Evolutionary conservation across 495 filamentous ascomycete genomes (phyloP), one percentile per base, ranked within the genome.

Genomic region (Aspergillus biplanus): DNA sequence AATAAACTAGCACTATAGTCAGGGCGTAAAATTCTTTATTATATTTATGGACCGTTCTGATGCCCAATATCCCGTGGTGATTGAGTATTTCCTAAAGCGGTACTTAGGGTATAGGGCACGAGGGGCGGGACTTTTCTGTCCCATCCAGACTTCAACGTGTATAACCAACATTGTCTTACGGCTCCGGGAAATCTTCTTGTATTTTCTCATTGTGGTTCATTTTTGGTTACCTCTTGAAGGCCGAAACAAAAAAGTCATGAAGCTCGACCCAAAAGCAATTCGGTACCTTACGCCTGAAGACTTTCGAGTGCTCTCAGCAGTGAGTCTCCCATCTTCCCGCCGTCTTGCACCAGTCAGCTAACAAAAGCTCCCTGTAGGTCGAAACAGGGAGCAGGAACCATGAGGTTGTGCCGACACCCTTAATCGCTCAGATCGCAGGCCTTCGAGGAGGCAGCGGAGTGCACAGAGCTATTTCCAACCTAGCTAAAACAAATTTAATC

Each of bases 361-460:
- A 83, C 72, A 69, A 69, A 56, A 64, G 44, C 37, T 3, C 57
- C 16, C 33, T 47, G 15, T 69, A 97, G 93, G 90, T 93, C 67
- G 95, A 99, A 76, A 87, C 87, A 71, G 96, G 93, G 70, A 93
- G 89, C 77, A 92, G 89, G 70, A 98, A 98, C 82, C 95, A 99
- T 77, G 95, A 98, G 79, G 82, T 98, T 42, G 93, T 99, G 16
- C 95, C 95, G 2, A 97, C 93, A 4, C 82, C 92, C 5, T 77
- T 99, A 63, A 97, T 98, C 58, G 85, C 87, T 52, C 88, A 92
- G 71, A 82, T 97, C 16, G 87, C 93, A 3, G 87, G 90, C 50
- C 85, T 98, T 37, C 86, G 90, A 52, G 90, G 91, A 65, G 90
- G 90, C 65, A 89, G 87, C 61, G 90, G 91, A 44, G 92, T 97